Percentiles rank a stretch among this genome's conserved stretches.
phyloP scores from a whole-genome alignment of 2,329 filamentous ascomycete species.

The Cryoendolithus antarcticus region DNA sequence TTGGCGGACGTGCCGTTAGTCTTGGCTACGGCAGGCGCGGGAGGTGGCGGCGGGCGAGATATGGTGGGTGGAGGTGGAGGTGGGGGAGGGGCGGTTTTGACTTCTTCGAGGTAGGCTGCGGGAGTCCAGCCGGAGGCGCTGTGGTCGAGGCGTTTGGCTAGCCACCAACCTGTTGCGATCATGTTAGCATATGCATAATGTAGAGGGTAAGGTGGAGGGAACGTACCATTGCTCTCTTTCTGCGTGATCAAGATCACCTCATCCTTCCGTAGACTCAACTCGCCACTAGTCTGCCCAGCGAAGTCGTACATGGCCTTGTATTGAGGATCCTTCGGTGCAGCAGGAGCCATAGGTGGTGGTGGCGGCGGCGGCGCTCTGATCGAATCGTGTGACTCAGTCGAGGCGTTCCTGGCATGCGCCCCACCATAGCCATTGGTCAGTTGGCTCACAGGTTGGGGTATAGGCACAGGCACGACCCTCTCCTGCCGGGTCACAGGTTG shows the following conservation, averaged over 20 bases:
- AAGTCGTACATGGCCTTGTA: slow-evolving; percentile 94
- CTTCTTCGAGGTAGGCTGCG: slow-evolving; percentile 85
- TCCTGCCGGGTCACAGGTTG: slow-evolving; percentile 17
- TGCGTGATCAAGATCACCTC: slow-evolving; percentile 82
- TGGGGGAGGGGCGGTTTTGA: slow-evolving; percentile 43
- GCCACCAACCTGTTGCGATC: slow-evolving; percentile 69
- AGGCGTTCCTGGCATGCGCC: slow-evolving; percentile 23
- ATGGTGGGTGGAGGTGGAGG: slow-evolving; percentile 44
- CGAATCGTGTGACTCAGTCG: slow-evolving; percentile 26
- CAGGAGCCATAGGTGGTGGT: slow-evolving; percentile 51
- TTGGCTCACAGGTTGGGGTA: slow-evolving; percentile 40
- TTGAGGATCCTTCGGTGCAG: slow-evolving; percentile 55
- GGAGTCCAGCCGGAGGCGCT: slow-evolving; percentile 85
- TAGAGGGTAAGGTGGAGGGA: neutral
- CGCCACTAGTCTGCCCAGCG: slow-evolving; percentile 68
- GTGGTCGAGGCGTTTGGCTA: slow-evolving; percentile 60
- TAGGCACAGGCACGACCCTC: slow-evolving; percentile 7
- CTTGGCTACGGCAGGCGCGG: slow-evolving; percentile 35
- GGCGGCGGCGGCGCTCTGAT: slow-evolving; percentile 44
- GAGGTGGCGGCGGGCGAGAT: slow-evolving; percentile 47
- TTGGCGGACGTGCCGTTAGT: slow-evolving; percentile 37
- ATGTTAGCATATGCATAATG: slow-evolving; percentile 11
- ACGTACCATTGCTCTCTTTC: slow-evolving; percentile 86
- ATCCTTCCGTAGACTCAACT: slow-evolving; percentile 66
- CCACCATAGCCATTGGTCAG: slow-evolving; percentile 34